Evolutionary conservation across 1,139 yeast genomes (phyloP), one percentile per base, ranked within the genome.

Genomic region (Scheffersomyces stambukii): DNA sequence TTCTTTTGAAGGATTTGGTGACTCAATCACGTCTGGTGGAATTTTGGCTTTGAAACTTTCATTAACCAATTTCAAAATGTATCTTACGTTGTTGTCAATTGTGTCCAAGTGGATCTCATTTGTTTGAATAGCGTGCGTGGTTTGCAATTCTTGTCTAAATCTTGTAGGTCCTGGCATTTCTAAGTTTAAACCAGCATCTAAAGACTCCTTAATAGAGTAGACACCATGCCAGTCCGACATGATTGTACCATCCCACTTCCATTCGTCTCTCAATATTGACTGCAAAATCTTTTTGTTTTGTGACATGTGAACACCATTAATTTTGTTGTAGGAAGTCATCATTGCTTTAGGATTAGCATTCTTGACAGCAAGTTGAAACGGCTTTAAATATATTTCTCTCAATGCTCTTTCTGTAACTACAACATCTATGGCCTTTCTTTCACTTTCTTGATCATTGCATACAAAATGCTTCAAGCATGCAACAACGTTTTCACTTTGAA

Each of bases 181-280:
- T 37, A 75, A 51, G 43, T 73, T 76, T 30, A 75, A 48, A 6
- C 81, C 81, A 24, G 70, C 70, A 29, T 65, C 62, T 31, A 75
- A 46, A 8, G 76, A 52, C 20, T 58, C 63, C 31, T 57, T 60
- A 16, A 58, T 52, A 17, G 75, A 59, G 43, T 70, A 74, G 8
- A 63, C 60, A 25, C 81, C 82, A 44, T 45, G 70, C 81, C 81
- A 76, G 49, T 76, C 82, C 16, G 75, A 65, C 75, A 76, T 73
- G 20, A 65, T 49, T 29, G 65, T 46, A 16, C 81, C 81, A 16
- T 66, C 58, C 62, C 66, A 76, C 2, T 36, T 37, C 50, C 50
- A 45, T 31, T 45, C 50, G 12, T 36, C 29, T 17, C 41, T 30
- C 31, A 75, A 52, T 21, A 75, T 51, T 17, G 67, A 69, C 12